Base-by-base conservation (phyloP, 495 filamentous ascomycete species). In the Massariosphaeria phaeospora region DNA sequence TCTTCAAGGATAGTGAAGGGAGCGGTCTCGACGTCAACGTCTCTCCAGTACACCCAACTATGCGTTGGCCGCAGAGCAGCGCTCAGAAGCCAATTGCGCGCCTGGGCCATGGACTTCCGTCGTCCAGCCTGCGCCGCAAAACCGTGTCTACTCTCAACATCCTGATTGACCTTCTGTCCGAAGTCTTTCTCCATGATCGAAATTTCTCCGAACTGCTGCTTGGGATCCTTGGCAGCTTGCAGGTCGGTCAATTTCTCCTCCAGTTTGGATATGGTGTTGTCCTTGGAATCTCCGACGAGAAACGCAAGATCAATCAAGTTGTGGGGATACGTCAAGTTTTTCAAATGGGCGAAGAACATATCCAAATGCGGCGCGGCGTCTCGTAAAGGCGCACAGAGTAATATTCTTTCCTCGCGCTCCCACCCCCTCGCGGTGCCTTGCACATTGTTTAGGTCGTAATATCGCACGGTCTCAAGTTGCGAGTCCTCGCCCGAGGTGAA, bases 21-120 rank as follows among this genome's bases (percentile, higher is more conserved):
- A 9, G 93, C 91, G 6, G 94, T 99, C 71, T 96, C 88, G 11
- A 99, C 94, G 71, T 99, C 94, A 20, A 93, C 94, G 75, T 99
- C 94, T 70, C 94, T 80, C 94, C 94, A 99, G 65, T 99, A 99
- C 23, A 99, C 94, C 94, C 94, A 99, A 63, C 89, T 94, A 66
- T 99, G 94, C 30, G 91, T 91, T 3, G 94, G 94, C 41, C 93
- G 80, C 33, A 99, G 74, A 15, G 94, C 91, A 21, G 94, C 91
- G 62, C 89, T 96, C 53, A 99, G 71, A 42, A 99, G 70, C 94
- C 94, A 99, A 73, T 99, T 99, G 53, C 94, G 79, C 11, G 94
- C 94, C 72, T 96, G 89, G 2, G 94, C 94, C 94, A 99, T 99
- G 62, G 91, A 76, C 72, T 99, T 99, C 61, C 94, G 82, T 57